phyloP scores from a whole-genome alignment of 495 filamentous ascomycete species.

The Lasiosphaeria ovina region DNA sequence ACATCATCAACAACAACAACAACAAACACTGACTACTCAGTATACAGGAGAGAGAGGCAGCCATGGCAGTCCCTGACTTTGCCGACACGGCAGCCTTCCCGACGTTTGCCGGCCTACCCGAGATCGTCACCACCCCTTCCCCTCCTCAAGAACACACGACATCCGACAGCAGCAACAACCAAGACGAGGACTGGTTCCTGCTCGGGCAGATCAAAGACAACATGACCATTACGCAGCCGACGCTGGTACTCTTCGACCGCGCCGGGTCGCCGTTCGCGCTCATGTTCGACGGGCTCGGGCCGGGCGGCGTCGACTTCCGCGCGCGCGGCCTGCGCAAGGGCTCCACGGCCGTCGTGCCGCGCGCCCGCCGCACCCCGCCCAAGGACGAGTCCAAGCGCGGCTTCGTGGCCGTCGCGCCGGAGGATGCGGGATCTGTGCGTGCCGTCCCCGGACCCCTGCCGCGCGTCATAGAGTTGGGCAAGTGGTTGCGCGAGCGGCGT shows the following conservation, averaged over 20 bases:
- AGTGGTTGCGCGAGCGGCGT: slow-evolving; percentile 19
- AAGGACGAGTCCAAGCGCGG: slow-evolving; percentile 34
- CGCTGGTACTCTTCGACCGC: slow-evolving; percentile 38
- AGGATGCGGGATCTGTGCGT: slow-evolving; percentile 20
- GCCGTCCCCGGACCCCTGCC: slow-evolving; percentile 31
- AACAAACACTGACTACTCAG: too few relatives aligned
- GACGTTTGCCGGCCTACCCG: slow-evolving; percentile 20
- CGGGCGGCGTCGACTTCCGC: slow-evolving; percentile 21
- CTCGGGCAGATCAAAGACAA: slow-evolving; percentile 43
- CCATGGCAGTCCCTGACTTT: slow-evolving; percentile 33
- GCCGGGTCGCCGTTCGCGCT: slow-evolving; percentile 36
- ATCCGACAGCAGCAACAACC: too few relatives aligned
- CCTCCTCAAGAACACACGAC: slow-evolving; percentile 5
- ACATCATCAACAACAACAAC: too few relatives aligned
- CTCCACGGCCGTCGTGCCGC: slow-evolving; percentile 32
- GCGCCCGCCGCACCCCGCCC: slow-evolving; percentile 30
- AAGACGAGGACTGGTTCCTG: slow-evolving; percentile 31
- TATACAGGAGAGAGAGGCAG: not conserved
- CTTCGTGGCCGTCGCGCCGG: slow-evolving; percentile 31
- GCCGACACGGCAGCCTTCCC: slow-evolving; percentile 32
- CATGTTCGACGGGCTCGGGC: slow-evolving; percentile 32
- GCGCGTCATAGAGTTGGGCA: slow-evolving; percentile 31
- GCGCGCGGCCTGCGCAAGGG: slow-evolving; percentile 32
- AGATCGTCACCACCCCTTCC: slow-evolving; percentile 8
- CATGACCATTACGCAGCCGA: slow-evolving; percentile 51